These are phyloP conservation scores for Cladosporium sphaerospermum DNA, from an alignment of 2,329 filamentous ascomycete genomes.

Conservation along the genomic window DNA sequence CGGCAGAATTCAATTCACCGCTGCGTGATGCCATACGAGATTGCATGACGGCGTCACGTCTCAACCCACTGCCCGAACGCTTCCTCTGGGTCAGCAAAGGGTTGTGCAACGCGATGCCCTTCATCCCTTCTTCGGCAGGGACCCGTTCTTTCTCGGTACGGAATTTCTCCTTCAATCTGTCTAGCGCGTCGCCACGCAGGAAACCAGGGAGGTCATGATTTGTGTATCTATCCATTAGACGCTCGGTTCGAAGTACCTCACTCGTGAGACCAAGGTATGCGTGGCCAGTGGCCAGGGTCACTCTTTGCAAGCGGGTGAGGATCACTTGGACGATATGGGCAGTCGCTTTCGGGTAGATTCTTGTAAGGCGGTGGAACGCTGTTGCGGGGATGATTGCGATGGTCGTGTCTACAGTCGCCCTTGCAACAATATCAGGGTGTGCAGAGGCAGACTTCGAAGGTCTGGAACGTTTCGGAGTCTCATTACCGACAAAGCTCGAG, in stretches of 20 bases:
- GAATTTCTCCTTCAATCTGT: conserved; percentile 89
- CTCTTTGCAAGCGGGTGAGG: conserved; percentile 83
- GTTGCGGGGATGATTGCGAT: conserved; percentile 97
- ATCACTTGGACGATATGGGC: conserved; percentile 98
- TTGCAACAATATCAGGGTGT: conserved; percentile 94
- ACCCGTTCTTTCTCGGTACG: conserved; percentile 68
- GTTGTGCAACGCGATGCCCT: conserved; percentile 94
- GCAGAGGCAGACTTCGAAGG: conserved; percentile 60
- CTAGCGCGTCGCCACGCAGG: conserved; percentile 73
- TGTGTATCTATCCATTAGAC: conserved; percentile 88
- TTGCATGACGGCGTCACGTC: conserved; percentile 73
- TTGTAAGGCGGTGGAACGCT: conserved; percentile 85
- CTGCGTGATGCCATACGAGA: conserved; percentile 45
- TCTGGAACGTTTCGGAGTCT: conserved; percentile 15
- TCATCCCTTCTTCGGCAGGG: conserved; percentile 72
- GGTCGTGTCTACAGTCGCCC: conserved; percentile 91
- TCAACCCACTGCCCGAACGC: conserved; percentile 64
- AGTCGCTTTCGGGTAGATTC: conserved; percentile 91
- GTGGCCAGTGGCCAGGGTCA: conserved; percentile 90
- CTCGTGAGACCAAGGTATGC: conserved; percentile 87
- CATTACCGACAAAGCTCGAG: conserved; percentile 21
- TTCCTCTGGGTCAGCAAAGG: conserved; percentile 58
- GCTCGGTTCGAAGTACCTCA: conserved; percentile 88
- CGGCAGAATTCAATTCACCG: conserved; percentile 15
- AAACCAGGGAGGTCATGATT: conserved; percentile 87